Conservation (phyloP, 164 flowering plant genomes). For the Tinospora cordifolia region DNA sequence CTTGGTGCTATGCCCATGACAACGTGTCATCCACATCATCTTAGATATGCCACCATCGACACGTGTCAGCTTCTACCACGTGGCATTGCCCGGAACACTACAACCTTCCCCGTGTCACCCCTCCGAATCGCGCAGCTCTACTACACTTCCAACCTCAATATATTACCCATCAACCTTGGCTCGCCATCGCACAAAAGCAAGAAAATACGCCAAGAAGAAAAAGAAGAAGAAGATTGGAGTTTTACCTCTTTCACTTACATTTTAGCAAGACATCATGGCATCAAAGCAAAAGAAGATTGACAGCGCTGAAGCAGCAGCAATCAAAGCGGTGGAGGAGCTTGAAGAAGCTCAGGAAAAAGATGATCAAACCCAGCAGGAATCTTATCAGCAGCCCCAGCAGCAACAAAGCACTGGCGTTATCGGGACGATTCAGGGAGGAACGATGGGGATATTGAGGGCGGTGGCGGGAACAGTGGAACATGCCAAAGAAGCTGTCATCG, state of each 20-base stretch:
- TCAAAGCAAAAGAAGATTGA: conserved; percentile 19
- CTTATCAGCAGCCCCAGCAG: neutral
- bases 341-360: conserved; percentile 7
- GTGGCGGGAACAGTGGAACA: conserved; percentile 45
- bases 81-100: neutral
- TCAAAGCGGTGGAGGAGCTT: conserved; percentile 13
- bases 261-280: conserved; percentile 6
- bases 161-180: neutral
- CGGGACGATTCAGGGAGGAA: conserved; percentile 9
- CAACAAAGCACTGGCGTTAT: conserved; percentile 10
- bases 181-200: neutral
- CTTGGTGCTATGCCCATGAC: neutral
- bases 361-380: neutral
- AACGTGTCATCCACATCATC: conserved; percentile 7
- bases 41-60: neutral
- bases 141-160: neutral
- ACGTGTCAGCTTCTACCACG: conserved; percentile 5
- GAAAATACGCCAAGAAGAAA: neutral
- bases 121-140: neutral
- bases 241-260: neutral
- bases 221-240: no score
- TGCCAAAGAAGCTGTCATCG: conserved; percentile 46
- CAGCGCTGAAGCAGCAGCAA: conserved; percentile 18
- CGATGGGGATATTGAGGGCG: conserved; percentile 29
- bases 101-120: conserved; percentile 4